phyloP scores from a whole-genome alignment of 148 eudicot genomes.

The Amaranthus palmeri region DNA sequence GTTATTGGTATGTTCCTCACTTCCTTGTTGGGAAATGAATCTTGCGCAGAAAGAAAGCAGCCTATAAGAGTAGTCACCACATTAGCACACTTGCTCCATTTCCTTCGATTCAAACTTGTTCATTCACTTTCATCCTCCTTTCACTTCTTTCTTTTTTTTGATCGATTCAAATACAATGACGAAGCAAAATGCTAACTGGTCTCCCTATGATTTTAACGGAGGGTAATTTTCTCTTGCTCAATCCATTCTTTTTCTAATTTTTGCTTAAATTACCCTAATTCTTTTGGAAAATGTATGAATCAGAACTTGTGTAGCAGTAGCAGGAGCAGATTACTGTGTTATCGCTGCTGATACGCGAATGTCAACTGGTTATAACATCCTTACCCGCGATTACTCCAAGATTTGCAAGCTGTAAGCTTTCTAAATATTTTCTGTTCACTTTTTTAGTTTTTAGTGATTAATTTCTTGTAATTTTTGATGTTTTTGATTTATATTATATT shows the following conservation, averaged over 20 bases:
- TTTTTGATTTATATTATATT: constrained; percentile 10
- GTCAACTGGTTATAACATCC: constrained; percentile 91
- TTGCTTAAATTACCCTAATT: neutral
- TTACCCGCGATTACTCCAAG: constrained; percentile 94
- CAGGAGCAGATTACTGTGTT: constrained; percentile 85
- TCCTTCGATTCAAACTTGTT: neutral
- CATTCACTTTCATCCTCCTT: neutral
- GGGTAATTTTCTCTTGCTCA: constrained; percentile 40
- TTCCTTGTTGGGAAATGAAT: neutral
- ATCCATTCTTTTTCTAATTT: neutral
- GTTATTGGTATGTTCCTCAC: neutral
- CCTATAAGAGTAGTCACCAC: neutral
- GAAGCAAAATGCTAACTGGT: constrained; percentile 68
- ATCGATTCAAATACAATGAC: constrained; percentile 32
- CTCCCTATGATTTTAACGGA: constrained; percentile 93
- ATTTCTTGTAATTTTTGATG: neutral
- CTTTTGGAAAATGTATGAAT: neutral
- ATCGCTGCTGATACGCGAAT: constrained; percentile 91
- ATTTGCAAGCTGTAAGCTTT: constrained; percentile 58
- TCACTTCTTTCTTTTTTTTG: constrained; percentile 6
- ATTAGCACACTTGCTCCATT: neutral
- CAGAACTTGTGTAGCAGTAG: constrained; percentile 78
- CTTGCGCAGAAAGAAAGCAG: constrained; percentile 22
- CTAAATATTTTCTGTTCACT: neutral
- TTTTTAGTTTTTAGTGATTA: neutral